These are phyloP conservation scores for Entomortierella parvispora DNA, from an alignment of 192 early-diverging fungal species.

Conservation along the genomic window DNA sequence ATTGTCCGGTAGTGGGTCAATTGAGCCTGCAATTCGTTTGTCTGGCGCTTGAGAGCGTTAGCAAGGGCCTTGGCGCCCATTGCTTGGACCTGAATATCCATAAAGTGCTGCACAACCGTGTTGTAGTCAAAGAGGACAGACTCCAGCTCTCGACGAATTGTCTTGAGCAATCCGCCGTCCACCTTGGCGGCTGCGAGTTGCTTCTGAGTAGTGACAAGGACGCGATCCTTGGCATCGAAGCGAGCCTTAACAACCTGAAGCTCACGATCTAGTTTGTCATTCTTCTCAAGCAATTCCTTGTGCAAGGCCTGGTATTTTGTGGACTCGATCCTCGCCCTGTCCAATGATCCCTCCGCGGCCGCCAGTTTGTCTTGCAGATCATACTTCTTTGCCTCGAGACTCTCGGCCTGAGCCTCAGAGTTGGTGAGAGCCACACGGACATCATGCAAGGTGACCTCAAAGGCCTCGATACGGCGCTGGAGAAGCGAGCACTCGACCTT, in stretches of 20 bases:
- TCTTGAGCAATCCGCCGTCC: slow-evolving; percentile 46
- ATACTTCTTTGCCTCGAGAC: slow-evolving; percentile 51
- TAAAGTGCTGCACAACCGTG: slow-evolving; percentile 50
- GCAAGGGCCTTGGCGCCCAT: slow-evolving; percentile 51
- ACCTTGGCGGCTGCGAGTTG: slow-evolving; percentile 42
- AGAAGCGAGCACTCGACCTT: slow-evolving; percentile 45
- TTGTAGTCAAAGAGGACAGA: slow-evolving; percentile 51
- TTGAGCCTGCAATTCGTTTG: slow-evolving; percentile 35
- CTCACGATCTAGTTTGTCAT: slow-evolving; percentile 39
- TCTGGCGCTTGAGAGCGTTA: slow-evolving; percentile 42
- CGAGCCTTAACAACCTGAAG: slow-evolving; percentile 43
- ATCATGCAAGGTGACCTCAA: slow-evolving; percentile 49
- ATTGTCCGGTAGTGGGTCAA: slow-evolving; percentile 46
- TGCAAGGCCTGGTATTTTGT: slow-evolving; percentile 48
- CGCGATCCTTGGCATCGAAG: slow-evolving; percentile 51
- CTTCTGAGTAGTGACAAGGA: slow-evolving; percentile 47
- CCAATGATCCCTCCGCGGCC: slow-evolving; percentile 36
- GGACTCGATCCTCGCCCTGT: slow-evolving; percentile 44
- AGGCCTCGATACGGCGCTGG: slow-evolving; percentile 44
- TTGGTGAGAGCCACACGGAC: slow-evolving; percentile 47
- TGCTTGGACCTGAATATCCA: slow-evolving; percentile 50
- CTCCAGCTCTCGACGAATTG: slow-evolving; percentile 46
- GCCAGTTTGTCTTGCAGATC: slow-evolving; percentile 50
- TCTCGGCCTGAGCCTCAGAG: slow-evolving; percentile 48
- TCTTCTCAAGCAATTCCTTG: slow-evolving; percentile 51